Base-by-base conservation (phyloP, 208 protist species). In the Novymonas esmeraldas region DNA sequence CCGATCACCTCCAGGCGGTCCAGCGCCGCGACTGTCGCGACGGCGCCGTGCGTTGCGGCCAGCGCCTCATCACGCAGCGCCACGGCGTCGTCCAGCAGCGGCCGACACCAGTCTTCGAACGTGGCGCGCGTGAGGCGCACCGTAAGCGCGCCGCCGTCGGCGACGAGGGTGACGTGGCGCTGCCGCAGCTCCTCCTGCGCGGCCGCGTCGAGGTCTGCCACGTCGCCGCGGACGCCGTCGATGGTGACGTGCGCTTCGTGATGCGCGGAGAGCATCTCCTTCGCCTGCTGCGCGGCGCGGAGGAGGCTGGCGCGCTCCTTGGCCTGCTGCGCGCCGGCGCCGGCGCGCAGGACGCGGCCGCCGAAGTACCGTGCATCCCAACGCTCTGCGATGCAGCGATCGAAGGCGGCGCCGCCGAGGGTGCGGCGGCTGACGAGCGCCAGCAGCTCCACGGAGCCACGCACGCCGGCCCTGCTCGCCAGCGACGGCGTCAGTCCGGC, bases 191-290 rank as follows among this genome's bases (percentile, higher is more conserved):
- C 56, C 46, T 34, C 66, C 64, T 36, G n/a, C 58, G 49, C 92
- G 59, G 34, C 39, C 2, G n/a, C 18, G 20, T 39, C 44, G 9
- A 66, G 65, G 24, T 51, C 10, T 3, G 38, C 20, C 20, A 50
- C n/a, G 70, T 73, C 50, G 87, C 73, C 41, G 24, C 56, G 59
- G 75, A 74, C 26, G 74, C 92, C 86, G 62, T 96, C 93, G 46
- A 97, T 79, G n/a, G 82, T 74, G 33, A 96, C 79, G 36, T 79
- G 65, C 22, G 84, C 87, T 31, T 96, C 88, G 18, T 81, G 66
- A 77, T 98, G 98, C 18, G 86, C 94, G 18, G 88, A 96, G 6
- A 98, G 70, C 38, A 81, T 79, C 50, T 98, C 93, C 26, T 97
- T 96, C 34, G 88, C 92, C 18, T 78, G 78, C 29, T 85, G 70